Conservation (phyloP, 1,284 basidiomycete species). For the Athelia sp. region DNA sequence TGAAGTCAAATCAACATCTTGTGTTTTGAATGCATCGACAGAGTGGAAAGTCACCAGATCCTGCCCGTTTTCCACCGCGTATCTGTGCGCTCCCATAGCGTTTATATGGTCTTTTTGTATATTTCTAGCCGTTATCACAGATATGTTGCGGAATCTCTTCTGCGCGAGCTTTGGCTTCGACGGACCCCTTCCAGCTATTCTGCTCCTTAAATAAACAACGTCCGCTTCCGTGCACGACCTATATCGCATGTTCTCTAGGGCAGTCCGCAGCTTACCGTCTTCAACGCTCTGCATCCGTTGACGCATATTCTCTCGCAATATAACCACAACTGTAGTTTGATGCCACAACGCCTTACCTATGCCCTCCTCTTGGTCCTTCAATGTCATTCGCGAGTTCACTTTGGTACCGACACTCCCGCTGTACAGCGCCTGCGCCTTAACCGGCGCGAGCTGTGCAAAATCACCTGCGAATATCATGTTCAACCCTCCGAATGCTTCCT, state of each 20-base stretch:
- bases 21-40: constrained; percentile 11
- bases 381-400: constrained; percentile 1
- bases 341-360: constrained; percentile 31
- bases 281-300: constrained; percentile 17
- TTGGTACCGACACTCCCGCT: constrained; percentile 9
- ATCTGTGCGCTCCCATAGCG: constrained; percentile 17
- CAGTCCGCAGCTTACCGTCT: constrained; percentile 22
- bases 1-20: neutral
- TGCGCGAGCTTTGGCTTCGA: constrained; percentile 9
- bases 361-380: constrained; percentile 17
- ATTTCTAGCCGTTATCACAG: constrained; percentile 28
- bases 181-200: constrained; percentile 9
- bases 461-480: constrained; percentile 21
- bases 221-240: constrained; percentile 28
- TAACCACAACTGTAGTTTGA: constrained; percentile 27
- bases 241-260: constrained; percentile 29
- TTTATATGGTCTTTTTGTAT: constrained; percentile 28
- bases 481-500: constrained; percentile 15
- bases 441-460: constrained; percentile 23
- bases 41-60: constrained; percentile 16
- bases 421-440: constrained; percentile 13
- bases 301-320: constrained; percentile 32
- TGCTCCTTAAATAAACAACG: constrained; percentile 20
- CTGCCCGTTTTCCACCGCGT: constrained; percentile 24
- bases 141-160: constrained; percentile 20